These are phyloP conservation scores for Torulaspora indica DNA, from an alignment of 805 yeast species.

Conservation along the genomic window DNA sequence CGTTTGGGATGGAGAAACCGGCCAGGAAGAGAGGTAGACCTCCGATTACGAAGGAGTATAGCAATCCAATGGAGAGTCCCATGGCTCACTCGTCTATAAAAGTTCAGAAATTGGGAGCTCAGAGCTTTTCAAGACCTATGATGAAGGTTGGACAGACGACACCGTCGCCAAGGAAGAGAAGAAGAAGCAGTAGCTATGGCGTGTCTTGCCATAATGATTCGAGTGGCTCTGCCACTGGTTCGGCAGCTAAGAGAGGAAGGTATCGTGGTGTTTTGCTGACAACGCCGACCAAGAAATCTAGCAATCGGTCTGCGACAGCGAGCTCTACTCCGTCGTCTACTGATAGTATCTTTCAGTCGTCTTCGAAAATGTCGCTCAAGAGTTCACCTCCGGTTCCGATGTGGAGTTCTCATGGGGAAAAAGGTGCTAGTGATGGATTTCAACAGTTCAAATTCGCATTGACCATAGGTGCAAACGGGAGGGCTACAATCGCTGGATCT, in stretches of 20 bases:
- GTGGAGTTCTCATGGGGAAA: conserved; percentile 12
- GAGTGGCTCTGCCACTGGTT: conserved; percentile 5
- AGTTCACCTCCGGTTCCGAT: conserved; percentile 17
- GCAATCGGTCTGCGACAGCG: conserved; percentile 14
- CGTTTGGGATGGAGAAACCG: conserved; percentile 7
- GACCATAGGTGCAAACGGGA: conserved; percentile 34
- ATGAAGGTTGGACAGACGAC: conserved; percentile 35
- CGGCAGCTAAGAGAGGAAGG: conserved; percentile 23
- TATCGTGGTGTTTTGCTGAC: conserved; percentile 30
- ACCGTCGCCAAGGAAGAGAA: conserved; percentile 25
- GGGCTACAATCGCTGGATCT: conserved; percentile 30
- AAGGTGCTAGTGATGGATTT: conserved; percentile 3
- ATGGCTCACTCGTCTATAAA: conserved; percentile 36
- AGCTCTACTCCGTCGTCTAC: conserved; percentile 21
- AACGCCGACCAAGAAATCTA: conserved; percentile 22
- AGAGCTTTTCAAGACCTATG: conserved; percentile 31
- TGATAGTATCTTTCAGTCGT: conserved; percentile 23
- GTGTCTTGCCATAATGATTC: not conserved
- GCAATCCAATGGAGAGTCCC: conserved; percentile 35
- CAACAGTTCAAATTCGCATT: conserved; percentile 27
- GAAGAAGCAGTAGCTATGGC: conserved; percentile 7
- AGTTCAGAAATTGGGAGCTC: conserved; percentile 30
- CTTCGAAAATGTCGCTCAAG: conserved; percentile 16
- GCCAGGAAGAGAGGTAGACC: conserved; percentile 36
- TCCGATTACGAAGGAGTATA: conserved; percentile 33